These are phyloP conservation scores for Aspergillus fumigatus DNA, from an alignment of 2,329 filamentous ascomycete genomes.

Conservation along the genomic window DNA sequence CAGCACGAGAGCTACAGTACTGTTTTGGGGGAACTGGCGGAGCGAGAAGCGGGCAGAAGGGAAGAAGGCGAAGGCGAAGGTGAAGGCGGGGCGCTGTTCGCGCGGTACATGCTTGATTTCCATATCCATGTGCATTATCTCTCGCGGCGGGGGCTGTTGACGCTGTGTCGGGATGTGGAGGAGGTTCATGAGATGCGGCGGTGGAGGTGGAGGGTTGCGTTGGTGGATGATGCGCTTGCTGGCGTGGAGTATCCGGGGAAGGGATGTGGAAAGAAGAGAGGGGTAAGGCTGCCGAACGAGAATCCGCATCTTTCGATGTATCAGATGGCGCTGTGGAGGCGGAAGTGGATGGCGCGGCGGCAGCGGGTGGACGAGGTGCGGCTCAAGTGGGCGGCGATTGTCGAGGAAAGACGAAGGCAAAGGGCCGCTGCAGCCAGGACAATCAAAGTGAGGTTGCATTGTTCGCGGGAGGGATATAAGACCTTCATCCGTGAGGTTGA, in stretches of 20 bases:
- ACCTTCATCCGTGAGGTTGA: conserved; percentile 6
- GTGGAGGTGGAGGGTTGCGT: conserved; percentile 21
- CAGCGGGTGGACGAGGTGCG: conserved; percentile 5
- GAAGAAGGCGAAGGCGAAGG: not conserved
- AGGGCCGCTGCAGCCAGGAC: not conserved
- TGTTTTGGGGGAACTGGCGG: not conserved
- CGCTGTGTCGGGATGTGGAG: conserved; percentile 24
- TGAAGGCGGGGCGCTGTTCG: conserved; percentile 14
- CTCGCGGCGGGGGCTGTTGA: conserved; percentile 17
- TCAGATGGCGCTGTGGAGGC: conserved; percentile 11
- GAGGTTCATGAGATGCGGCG: conserved; percentile 24
- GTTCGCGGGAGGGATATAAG: conserved; percentile 1
- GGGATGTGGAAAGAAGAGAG: not conserved
- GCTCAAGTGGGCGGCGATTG: conserved; percentile 9
- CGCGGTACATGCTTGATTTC: conserved; percentile 28
- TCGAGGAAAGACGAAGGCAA: conserved; percentile 9
- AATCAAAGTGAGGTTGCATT: conserved; percentile 6
- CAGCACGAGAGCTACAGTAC: conserved; percentile 7
- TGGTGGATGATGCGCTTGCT: not conserved
- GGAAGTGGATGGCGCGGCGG: conserved; percentile 2
- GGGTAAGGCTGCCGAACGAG: not conserved
- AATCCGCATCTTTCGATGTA: conserved; percentile 5
- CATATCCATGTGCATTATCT: conserved; percentile 31
- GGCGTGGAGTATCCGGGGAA: not conserved
- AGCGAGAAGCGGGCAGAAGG: conserved; percentile 1